These are phyloP conservation scores for Tanozyma kutaoensis DNA, from an alignment of 805 yeast species.

Conservation along the genomic window DNA sequence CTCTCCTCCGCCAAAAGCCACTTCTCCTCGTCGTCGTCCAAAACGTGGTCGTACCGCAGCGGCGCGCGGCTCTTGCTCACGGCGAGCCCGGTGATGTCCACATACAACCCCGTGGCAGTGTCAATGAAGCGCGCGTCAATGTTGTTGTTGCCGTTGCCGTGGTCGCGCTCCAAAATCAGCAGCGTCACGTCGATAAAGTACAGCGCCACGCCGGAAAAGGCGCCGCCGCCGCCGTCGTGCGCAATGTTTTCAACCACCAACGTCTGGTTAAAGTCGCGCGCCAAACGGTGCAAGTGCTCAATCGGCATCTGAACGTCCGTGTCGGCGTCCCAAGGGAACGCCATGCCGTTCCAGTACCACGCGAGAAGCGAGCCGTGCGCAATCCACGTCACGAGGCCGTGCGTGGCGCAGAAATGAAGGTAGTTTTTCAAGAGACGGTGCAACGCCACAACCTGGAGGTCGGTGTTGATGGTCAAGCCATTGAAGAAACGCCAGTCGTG, in stretches of 20 bases:
- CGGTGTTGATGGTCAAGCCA: slow-evolving; percentile 1
- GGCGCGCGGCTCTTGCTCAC: too few species aligned
- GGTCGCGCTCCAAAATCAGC: slow-evolving; percentile 3
- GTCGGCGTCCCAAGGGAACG: slow-evolving; percentile 13
- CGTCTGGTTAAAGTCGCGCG: slow-evolving; percentile 9
- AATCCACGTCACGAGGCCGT: slow-evolving; percentile 11
- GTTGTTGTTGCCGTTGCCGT: slow-evolving; percentile 10
- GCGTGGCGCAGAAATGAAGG: slow-evolving; percentile 7
- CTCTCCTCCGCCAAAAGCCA: too few species aligned
- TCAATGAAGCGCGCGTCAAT: slow-evolving; percentile 26
- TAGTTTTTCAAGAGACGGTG: slow-evolving; percentile 9
- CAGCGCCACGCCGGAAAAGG: slow-evolving; percentile 3
- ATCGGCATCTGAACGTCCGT: slow-evolving; percentile 14
- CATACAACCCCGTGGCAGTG: slow-evolving; percentile 11
- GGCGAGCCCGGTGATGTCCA: slow-evolving; percentile 7
- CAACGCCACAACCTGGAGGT: slow-evolving; percentile 5
- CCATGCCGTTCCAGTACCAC: slow-evolving; percentile 13
- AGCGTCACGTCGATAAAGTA: slow-evolving; percentile 6
- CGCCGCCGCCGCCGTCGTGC: slow-evolving; percentile 4
- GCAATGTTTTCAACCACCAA: slow-evolving; percentile 7
- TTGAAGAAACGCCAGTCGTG: neutral
- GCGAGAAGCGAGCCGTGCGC: slow-evolving; percentile 10
- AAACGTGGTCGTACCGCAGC: too few species aligned
- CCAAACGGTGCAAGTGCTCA: slow-evolving; percentile 8
- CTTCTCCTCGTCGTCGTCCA: too few species aligned